These are phyloP conservation scores for Candida taoyuanica DNA, from an alignment of 805 yeast genomes.

Conservation along the genomic window DNA sequence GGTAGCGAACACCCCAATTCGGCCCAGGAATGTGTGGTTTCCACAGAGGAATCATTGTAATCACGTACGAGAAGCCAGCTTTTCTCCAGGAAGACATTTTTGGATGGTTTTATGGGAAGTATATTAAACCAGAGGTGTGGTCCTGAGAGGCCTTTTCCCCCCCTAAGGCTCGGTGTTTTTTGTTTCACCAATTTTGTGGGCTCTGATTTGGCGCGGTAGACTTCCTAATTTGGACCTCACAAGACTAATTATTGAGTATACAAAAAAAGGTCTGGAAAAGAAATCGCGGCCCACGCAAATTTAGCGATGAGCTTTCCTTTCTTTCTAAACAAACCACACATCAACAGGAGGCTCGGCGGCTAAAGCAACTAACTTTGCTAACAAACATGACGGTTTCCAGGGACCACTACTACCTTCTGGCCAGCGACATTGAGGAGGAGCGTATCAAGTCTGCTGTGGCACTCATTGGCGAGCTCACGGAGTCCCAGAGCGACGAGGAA, in stretches of 20 bases:
- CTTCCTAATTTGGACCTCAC: constrained; percentile 16
- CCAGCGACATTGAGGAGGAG: constrained; percentile 71
- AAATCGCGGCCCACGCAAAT: constrained; percentile 1
- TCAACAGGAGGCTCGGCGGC: too few relatives aligned
- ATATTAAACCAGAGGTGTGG: too few relatives aligned
- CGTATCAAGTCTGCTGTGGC: constrained; percentile 67
- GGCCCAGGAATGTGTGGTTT: too few relatives aligned
- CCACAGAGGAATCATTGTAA: too few relatives aligned
- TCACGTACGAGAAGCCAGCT: constrained; percentile 61
- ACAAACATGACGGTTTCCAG: constrained; percentile 47
- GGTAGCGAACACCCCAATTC: too few relatives aligned
- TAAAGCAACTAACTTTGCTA: too few relatives aligned
- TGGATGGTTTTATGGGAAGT: constrained; percentile 4
- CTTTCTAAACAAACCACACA: too few relatives aligned
- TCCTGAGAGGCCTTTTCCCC: too few relatives aligned
- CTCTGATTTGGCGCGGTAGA: constrained; percentile 15
- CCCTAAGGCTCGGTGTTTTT: too few relatives aligned
- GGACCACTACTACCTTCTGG: constrained; percentile 73
- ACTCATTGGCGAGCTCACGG: constrained; percentile 55
- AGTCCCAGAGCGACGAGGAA: constrained; percentile 43
- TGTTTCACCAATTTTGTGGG: constrained; percentile 3
- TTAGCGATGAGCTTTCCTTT: constrained; percentile 11
- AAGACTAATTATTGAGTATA: neutral
- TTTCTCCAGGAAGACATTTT: constrained; percentile 58
- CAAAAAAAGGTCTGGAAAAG: neutral